These are phyloP conservation scores for Russula earlei DNA, from an alignment of 768 basidiomycete species.

Conservation along the genomic window DNA sequence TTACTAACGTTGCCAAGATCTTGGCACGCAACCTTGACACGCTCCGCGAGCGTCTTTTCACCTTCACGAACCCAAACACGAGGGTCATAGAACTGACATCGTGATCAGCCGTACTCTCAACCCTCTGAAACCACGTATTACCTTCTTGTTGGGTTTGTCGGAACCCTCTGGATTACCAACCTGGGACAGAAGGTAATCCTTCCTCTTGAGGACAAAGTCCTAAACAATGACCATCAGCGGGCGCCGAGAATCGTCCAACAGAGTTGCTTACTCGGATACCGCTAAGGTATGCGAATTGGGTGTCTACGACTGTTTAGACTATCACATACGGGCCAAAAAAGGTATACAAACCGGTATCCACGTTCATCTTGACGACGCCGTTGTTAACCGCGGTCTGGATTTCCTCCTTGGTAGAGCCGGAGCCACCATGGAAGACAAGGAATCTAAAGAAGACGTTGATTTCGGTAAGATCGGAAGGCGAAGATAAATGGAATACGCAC, in stretches of 20 bases:
- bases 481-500: constrained; percentile 36
- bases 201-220: constrained; percentile 82
- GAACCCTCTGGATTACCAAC: constrained; percentile 95
- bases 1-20: constrained; percentile 61
- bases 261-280: constrained; percentile 61
- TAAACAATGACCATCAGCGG: constrained; percentile 24
- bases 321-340: neutral
- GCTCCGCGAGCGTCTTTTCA: constrained; percentile 80
- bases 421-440: constrained; percentile 99
- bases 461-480: neutral
- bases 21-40: constrained; percentile 88
- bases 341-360: constrained; percentile 58
- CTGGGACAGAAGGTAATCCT: constrained; percentile 80
- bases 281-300: constrained; percentile 81
- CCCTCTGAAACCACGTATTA: constrained; percentile 19
- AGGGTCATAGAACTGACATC: constrained; percentile 76
- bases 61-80: constrained; percentile 99
- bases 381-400: constrained; percentile 84
- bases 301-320: constrained; percentile 37
- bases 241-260: neutral
- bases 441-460: constrained; percentile 42
- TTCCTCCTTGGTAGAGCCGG: constrained; percentile 93
- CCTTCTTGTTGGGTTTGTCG: constrained; percentile 99
- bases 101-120: neutral
- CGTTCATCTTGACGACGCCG: constrained; percentile 99